Percentiles rank a stretch among this genome's conserved stretches.
Evolutionary conservation across 148 eudicot genomes (phyloP).

Genomic region (Persicaria maculosa): DNA sequence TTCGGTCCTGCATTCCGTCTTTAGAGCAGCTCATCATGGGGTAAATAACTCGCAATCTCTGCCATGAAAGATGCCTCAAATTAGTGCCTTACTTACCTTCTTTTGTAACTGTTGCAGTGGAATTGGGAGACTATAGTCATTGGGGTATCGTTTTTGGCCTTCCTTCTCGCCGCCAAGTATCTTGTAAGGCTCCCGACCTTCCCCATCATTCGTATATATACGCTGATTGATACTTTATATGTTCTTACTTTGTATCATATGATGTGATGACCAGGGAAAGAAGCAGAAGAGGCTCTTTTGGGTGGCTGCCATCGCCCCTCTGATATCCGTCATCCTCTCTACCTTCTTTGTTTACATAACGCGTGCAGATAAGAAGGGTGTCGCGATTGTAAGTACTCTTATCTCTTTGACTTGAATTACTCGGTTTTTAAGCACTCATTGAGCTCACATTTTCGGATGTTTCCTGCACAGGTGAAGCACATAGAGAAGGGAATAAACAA

Average conservation of each 20-base stretch:
- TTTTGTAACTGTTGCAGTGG: slow-evolving; percentile 44
- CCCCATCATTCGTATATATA: not conserved
- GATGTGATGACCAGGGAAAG: slow-evolving; percentile 51
- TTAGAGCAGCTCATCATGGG: slow-evolving; percentile 41
- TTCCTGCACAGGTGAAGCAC: slow-evolving; percentile 44
- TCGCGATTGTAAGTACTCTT: slow-evolving; percentile 47
- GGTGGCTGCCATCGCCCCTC: slow-evolving; percentile 86
- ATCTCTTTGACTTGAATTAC: not conserved
- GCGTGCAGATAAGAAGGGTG: slow-evolving; percentile 65
- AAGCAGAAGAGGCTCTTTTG: slow-evolving; percentile 68
- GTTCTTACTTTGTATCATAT: not conserved
- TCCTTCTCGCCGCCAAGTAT: slow-evolving; percentile 57
- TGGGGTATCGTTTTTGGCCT: slow-evolving; percentile 61
- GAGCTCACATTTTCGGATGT: not conserved
- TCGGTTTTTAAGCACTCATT: not conserved
- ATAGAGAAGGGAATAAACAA: slow-evolving; percentile 64
- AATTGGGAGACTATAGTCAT: slow-evolving; percentile 74
- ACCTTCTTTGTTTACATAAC: slow-evolving; percentile 62
- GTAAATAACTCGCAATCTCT: slow-evolving; percentile 21
- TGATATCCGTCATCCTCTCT: slow-evolving; percentile 61
- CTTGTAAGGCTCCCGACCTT: slow-evolving; percentile 38
- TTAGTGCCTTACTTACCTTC: slow-evolving; percentile 3
- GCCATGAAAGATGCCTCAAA: not conserved
- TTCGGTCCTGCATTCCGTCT: slow-evolving; percentile 66
- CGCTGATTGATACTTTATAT: not conserved